These are phyloP conservation scores for Neurospora sp. DNA, from an alignment of 495 filamentous ascomycete genomes.

Conservation along the genomic window DNA sequence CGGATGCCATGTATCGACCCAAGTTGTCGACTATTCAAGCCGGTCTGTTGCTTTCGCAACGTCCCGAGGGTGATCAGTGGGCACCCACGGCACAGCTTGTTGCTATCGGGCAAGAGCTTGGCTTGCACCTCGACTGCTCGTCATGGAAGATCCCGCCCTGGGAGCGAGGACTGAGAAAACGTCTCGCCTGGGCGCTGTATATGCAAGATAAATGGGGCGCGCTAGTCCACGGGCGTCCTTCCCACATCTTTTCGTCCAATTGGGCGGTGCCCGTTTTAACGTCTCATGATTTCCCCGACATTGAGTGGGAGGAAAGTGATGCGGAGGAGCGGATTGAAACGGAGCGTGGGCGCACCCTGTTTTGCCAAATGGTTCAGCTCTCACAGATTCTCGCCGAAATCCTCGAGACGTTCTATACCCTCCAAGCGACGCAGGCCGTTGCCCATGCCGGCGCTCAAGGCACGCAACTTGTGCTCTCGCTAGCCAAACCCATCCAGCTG, in stretches of 20 bases:
- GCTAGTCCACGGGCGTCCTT: constrained; percentile 75
- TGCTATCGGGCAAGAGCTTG: constrained; percentile 70
- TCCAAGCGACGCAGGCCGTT: constrained; percentile 46
- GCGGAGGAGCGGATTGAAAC: constrained; percentile 52
- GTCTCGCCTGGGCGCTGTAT: constrained; percentile 83
- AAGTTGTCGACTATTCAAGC: constrained; percentile 93
- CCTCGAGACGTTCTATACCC: constrained; percentile 69
- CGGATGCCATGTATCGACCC: constrained; percentile 68
- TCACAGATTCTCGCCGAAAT: constrained; percentile 70
- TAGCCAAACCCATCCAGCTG: constrained; percentile 75
- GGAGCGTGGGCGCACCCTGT: constrained; percentile 57
- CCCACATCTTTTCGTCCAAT: constrained; percentile 69
- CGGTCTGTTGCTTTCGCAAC: constrained; percentile 78
- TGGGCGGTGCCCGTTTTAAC: constrained; percentile 69
- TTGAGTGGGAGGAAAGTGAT: constrained; percentile 43
- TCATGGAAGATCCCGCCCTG: constrained; percentile 78
- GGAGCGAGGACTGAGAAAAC: constrained; percentile 75
- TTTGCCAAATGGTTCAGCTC: constrained; percentile 63
- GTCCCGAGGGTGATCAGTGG: constrained; percentile 77
- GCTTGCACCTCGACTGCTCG: constrained; percentile 80
- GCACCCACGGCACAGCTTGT: constrained; percentile 78
- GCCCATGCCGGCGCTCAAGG: constrained; percentile 40
- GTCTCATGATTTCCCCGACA: constrained; percentile 62
- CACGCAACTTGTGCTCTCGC: constrained; percentile 55
- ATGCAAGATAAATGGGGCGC: constrained; percentile 93